phyloP scores from a whole-genome alignment of 2,329 filamentous ascomycete species.

The Leptosphaerulina australis region DNA sequence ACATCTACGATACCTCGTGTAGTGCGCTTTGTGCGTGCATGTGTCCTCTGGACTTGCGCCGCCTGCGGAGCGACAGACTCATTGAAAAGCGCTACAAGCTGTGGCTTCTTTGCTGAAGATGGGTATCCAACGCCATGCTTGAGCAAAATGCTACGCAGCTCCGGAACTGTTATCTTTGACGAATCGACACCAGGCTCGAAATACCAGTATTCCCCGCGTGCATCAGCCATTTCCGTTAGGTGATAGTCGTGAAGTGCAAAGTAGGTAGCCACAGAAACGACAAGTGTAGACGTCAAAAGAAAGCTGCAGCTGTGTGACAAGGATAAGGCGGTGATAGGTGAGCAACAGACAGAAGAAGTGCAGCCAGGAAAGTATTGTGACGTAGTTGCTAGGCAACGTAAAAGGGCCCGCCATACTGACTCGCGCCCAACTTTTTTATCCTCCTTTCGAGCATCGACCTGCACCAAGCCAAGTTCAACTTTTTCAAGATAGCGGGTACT shows the following conservation, averaged over 20 bases:
- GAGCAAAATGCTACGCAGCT: slow-evolving; percentile 87
- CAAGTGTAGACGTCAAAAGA: not conserved
- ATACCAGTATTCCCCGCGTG: slow-evolving; percentile 60
- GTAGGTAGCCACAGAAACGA: not conserved
- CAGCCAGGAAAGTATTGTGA: slow-evolving; percentile 12
- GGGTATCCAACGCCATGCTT: slow-evolving; percentile 86
- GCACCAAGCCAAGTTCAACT: not conserved
- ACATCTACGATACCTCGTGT: slow-evolving; percentile 81
- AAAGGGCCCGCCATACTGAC: slow-evolving; percentile 4
- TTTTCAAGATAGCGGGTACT: too few relatives aligned
- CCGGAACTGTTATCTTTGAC: slow-evolving; percentile 80
- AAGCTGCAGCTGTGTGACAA: slow-evolving; percentile 8
- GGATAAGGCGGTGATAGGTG: slow-evolving; percentile 9
- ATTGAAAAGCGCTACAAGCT: slow-evolving; percentile 84
- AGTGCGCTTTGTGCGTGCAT: slow-evolving; percentile 80
- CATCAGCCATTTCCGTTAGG: slow-evolving; percentile 36
- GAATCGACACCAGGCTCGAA: slow-evolving; percentile 88
- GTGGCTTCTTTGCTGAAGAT: slow-evolving; percentile 86
- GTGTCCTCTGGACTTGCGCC: slow-evolving; percentile 73
- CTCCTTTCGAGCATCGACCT: not conserved
- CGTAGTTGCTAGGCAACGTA: slow-evolving; percentile 15
- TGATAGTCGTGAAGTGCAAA: not conserved
- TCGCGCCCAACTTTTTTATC: not conserved
- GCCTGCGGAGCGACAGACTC: slow-evolving; percentile 79
- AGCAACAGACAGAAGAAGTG: slow-evolving; percentile 14